Evolutionary conservation across 805 yeast genomes (phyloP).

Genomic region (Candida lessepsii): DNA sequence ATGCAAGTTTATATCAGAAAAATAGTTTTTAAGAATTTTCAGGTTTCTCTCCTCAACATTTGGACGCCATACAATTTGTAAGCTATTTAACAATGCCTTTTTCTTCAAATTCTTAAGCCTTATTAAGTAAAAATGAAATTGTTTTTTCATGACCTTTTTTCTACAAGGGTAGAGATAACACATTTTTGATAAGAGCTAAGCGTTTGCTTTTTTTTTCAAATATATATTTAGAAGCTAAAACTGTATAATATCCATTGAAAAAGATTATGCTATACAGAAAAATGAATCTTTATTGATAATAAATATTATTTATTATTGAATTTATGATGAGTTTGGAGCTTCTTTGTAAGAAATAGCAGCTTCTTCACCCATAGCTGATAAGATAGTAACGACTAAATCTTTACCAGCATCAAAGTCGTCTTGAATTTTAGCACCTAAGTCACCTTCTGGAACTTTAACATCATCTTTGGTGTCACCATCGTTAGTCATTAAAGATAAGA

Average conservation of each 20-base stretch:
- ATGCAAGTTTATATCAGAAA: too few species aligned
- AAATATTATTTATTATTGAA: slow-evolving; percentile 3
- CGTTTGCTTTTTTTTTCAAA: background rate
- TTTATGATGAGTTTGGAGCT: slow-evolving; percentile 67
- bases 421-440: slow-evolving; percentile 90
- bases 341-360: slow-evolving; percentile 98
- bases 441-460: slow-evolving; percentile 97
- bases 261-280: slow-evolving; percentile 7
- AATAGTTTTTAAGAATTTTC: too few species aligned
- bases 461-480: slow-evolving; percentile 99
- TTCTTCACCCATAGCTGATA: slow-evolving; percentile 99
- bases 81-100: too few species aligned
- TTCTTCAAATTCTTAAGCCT: too few species aligned
- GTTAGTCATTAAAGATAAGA: slow-evolving; percentile 90
- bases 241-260: slow-evolving; percentile 9
- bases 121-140: too few species aligned
- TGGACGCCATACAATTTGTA: too few species aligned
- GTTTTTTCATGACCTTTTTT: too few species aligned
- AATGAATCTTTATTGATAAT: slow-evolving; percentile 9
- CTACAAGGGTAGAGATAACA: too few species aligned
- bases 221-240: slow-evolving; percentile 11
- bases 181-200: background rate
- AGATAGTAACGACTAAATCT: slow-evolving; percentile 94
- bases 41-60: too few species aligned
- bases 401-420: slow-evolving; percentile 96